A percentile compares a stretch with the other conserved stretches of the same genome.
phyloP scores from a whole-genome alignment of 148 eudicot species.

The Chenopodium berlandieri region DNA sequence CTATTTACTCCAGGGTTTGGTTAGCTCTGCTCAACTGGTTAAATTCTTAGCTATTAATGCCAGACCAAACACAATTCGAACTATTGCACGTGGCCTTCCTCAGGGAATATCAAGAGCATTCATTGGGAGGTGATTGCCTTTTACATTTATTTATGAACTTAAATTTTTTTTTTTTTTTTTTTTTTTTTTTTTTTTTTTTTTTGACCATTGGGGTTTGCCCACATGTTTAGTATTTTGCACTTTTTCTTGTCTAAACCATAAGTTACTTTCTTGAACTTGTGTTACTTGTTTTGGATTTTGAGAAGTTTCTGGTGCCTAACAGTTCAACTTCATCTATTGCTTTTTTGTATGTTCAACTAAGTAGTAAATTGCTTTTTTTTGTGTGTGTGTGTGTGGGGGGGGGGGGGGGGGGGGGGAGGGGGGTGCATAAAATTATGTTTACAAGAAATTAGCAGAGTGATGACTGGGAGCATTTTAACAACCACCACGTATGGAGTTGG shows the following conservation, averaged over 20 bases:
- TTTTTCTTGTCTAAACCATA: not conserved
- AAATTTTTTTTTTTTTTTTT: not conserved
- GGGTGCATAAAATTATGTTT: too few relatives aligned
- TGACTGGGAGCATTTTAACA: too few relatives aligned
- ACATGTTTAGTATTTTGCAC: not conserved
- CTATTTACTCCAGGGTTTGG: constrained; percentile 64
- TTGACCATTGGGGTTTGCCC: not conserved
- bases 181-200: not conserved
- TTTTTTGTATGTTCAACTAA: too few relatives aligned
- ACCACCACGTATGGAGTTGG: too few relatives aligned
- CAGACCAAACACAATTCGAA: constrained; percentile 77
- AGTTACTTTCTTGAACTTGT: not conserved
- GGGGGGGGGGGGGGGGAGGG: too few relatives aligned
- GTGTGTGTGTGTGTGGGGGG: too few relatives aligned
- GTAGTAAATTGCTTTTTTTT: too few relatives aligned
- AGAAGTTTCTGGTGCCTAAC: too few relatives aligned
- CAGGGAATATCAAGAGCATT: constrained; percentile 85
- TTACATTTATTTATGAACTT: not conserved
- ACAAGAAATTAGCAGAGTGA: too few relatives aligned
- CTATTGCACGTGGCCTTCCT: constrained; percentile 80
- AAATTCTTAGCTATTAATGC: constrained; percentile 78
- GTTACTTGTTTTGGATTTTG: too few relatives aligned
- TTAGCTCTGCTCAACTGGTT: constrained; percentile 93
- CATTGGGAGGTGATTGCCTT: constrained; percentile 67
- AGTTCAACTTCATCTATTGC: too few relatives aligned